phyloP scores from a whole-genome alignment of 2,329 filamentous ascomycete species.

The Neurospora crassa region DNA sequence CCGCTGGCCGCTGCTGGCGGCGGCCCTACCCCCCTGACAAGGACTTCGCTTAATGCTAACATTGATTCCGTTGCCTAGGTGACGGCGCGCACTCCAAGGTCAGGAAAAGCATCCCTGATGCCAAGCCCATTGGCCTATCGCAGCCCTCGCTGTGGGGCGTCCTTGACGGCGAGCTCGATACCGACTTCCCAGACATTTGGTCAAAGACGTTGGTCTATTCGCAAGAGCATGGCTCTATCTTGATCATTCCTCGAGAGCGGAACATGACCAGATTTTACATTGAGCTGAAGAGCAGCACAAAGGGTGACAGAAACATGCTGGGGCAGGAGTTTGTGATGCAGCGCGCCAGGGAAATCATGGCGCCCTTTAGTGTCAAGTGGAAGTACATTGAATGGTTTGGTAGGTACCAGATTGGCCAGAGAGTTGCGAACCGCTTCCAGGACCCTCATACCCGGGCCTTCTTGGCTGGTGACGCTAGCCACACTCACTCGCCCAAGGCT shows the following conservation, averaged over 20 bases:
- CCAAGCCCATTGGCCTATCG: conserved; percentile 45
- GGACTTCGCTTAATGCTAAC: not conserved
- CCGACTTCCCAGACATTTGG: conserved; percentile 67
- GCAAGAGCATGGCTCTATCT: conserved; percentile 56
- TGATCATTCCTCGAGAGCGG: conserved; percentile 65
- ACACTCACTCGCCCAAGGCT: conserved; percentile 64
- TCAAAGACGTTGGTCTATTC: conserved; percentile 63
- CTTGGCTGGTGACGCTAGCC: conserved; percentile 59
- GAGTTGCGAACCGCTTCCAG: conserved; percentile 60
- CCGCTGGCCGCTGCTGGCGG: not conserved
- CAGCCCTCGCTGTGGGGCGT: conserved; percentile 57
- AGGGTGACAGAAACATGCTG: conserved; percentile 31
- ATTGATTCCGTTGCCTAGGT: conserved; percentile 26
- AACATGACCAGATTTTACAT: conserved; percentile 61
- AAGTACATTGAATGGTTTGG: conserved; percentile 61
- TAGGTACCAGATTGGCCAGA: conserved; percentile 61
- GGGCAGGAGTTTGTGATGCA: conserved; percentile 63
- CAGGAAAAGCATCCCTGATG: conserved; percentile 50
- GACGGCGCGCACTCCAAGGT: conserved; percentile 66
- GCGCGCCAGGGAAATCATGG: conserved; percentile 51
- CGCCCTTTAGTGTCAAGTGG: conserved; percentile 48
- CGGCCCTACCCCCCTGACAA: not conserved
- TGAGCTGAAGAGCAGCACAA: conserved; percentile 39
- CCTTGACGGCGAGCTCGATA: conserved; percentile 59
- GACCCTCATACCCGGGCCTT: conserved; percentile 54